Evolutionary conservation across 2,329 filamentous ascomycete species (phyloP).

Genomic region (Fusarium pininemorale): DNA sequence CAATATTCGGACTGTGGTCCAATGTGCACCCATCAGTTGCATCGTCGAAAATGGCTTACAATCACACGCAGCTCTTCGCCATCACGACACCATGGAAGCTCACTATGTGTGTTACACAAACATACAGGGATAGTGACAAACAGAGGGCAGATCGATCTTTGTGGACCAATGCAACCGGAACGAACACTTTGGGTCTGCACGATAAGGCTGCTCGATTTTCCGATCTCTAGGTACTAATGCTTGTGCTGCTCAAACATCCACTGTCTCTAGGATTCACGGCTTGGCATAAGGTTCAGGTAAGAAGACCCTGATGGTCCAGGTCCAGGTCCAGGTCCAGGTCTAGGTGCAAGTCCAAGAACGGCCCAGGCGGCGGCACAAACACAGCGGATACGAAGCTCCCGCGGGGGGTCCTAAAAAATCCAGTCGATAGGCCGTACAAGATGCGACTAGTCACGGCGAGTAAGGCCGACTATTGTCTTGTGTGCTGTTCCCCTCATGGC

Average conservation of each 20-base stretch:
- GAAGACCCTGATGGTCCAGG: neutral
- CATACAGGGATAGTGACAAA: conserved; percentile 34
- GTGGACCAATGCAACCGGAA: conserved; percentile 31
- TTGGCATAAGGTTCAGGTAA: conserved; percentile 4
- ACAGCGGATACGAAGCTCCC: neutral
- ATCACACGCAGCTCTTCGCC: conserved; percentile 16
- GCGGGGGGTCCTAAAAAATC: conserved; percentile 11
- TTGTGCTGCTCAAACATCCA: neutral
- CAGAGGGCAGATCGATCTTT: conserved; percentile 34
- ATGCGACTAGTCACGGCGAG: neutral
- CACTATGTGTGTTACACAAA: conserved; percentile 35
- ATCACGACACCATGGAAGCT: conserved; percentile 27
- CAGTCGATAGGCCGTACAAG: neutral
- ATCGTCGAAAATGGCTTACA: neutral
- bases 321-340: neutral
- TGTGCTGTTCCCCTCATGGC: conserved; percentile 10
- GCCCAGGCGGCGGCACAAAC: neutral
- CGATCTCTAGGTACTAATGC: conserved; percentile 8
- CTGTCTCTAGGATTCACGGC: conserved; percentile 1
- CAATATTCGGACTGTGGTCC: neutral
- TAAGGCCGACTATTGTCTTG: conserved; percentile 5
- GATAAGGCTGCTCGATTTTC: conserved; percentile 28
- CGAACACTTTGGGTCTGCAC: conserved; percentile 25
- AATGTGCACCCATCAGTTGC: neutral
- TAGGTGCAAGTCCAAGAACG: neutral